phyloP scores from a whole-genome alignment of 2,329 filamentous ascomycete species.

The Diaporthe australafricana region DNA sequence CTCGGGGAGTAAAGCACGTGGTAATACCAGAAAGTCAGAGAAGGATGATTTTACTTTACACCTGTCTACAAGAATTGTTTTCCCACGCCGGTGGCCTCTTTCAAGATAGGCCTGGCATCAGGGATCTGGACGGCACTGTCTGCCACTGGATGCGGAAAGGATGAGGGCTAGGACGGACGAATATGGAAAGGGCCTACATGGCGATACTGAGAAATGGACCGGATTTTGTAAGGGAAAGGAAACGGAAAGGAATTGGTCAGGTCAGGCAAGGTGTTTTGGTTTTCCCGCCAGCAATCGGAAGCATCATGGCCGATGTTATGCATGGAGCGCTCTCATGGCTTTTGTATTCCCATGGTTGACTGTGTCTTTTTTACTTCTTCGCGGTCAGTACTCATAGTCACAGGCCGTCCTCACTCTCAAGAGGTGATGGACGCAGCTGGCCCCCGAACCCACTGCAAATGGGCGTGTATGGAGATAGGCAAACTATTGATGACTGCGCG shows the following conservation, averaged over 20 bases:
- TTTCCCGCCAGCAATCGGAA: conserved; percentile 29
- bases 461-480: conserved; percentile 18
- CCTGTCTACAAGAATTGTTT: conserved; percentile 16
- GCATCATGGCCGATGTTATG: conserved; percentile 31
- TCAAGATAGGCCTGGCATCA: conserved; percentile 21
- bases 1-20: conserved; percentile 18
- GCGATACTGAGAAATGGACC: conserved; percentile 4
- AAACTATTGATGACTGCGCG: conserved; percentile 25
- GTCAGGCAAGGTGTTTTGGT: conserved; percentile 26
- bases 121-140: conserved; percentile 18
- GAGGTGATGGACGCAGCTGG: conserved; percentile 17
- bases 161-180: background rate
- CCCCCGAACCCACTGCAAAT: background rate
- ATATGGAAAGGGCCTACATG: background rate
- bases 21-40: conserved; percentile 23
- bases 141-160: background rate
- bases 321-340: conserved; percentile 30
- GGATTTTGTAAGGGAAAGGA: conserved; percentile 11
- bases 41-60: conserved; percentile 23
- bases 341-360: conserved; percentile 28
- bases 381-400: conserved; percentile 29
- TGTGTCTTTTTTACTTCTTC: conserved; percentile 2
- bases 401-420: background rate
- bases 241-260: conserved; percentile 20
- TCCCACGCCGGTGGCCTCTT: background rate